Percentiles rank a stretch among this genome's conserved stretches.
phyloP scores from a whole-genome alignment of 352 stramenopile species.

The Phytophthora sp. region DNA sequence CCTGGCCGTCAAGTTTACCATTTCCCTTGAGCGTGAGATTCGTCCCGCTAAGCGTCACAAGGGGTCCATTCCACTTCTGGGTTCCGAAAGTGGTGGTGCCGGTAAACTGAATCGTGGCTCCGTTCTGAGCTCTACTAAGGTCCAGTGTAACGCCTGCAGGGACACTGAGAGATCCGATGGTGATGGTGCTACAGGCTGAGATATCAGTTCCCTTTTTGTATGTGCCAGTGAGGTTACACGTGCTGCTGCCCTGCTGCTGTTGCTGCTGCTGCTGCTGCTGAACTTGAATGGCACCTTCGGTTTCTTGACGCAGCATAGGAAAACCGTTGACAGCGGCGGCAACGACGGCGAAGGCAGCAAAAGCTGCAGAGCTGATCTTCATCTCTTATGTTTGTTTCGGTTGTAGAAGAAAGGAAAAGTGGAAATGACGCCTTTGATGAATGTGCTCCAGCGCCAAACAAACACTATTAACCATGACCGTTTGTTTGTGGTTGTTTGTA shows the following conservation, averaged over 20 bases:
- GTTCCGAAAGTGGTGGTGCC: conserved; percentile 41
- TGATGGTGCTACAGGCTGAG: conserved; percentile 30
- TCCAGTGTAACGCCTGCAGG: conserved; percentile 42
- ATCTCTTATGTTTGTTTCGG: conserved; percentile 15
- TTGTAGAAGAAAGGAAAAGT: too few species aligned
- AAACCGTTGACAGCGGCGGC: conserved; percentile 10
- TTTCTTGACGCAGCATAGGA: conserved; percentile 23
- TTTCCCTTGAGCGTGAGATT: conserved; percentile 37
- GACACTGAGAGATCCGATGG: conserved; percentile 30
- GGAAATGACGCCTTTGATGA: too few species aligned
- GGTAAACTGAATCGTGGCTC: conserved; percentile 39
- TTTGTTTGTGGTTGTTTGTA: too few species aligned
- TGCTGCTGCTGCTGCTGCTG: conserved; percentile 20
- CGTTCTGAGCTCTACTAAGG: conserved; percentile 30
- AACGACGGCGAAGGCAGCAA: conserved; percentile 16
- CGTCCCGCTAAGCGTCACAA: conserved; percentile 34
- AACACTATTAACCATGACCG: too few species aligned
- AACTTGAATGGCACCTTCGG: conserved; percentile 1
- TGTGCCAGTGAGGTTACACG: conserved; percentile 39
- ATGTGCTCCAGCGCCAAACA: background rate
- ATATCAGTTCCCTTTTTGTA: conserved; percentile 42
- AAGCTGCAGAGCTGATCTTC: conserved; percentile 22
- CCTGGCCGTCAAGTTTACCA: conserved; percentile 43
- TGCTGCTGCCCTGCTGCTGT: conserved; percentile 14
- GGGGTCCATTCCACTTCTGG: conserved; percentile 37